Percentiles rank a stretch among this genome's conserved stretches.
phyloP scores from a whole-genome alignment of 1,284 basidiomycete species.

The Fomes fomentarius region DNA sequence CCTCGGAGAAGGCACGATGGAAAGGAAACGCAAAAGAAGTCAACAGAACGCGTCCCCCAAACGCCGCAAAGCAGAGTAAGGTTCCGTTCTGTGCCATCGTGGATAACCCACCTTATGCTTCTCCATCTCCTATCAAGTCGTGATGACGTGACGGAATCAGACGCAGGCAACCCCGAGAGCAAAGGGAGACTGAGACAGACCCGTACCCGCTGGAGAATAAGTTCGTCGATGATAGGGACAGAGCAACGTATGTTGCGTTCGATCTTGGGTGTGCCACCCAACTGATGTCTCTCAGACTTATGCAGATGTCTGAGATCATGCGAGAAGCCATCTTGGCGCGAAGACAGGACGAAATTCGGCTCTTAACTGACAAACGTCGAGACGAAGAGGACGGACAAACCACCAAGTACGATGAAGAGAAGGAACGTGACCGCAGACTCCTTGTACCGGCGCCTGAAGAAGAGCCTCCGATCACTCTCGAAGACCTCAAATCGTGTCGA shows the following conservation, averaged over 20 bases:
- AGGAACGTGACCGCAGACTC: conserved; percentile 63
- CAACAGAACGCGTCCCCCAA: conserved; percentile 39
- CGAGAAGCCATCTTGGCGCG: conserved; percentile 85
- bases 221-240: conserved; percentile 84
- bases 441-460: conserved; percentile 46
- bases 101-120: conserved; percentile 5
- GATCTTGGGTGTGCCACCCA: not conserved
- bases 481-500: conserved; percentile 60
- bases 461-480: conserved; percentile 56
- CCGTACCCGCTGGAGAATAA: conserved; percentile 92
- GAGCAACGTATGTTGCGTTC: conserved; percentile 64
- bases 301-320: conserved; percentile 84
- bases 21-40: conserved; percentile 51
- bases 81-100: not conserved
- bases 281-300: conserved; percentile 71
- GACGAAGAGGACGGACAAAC: conserved; percentile 78
- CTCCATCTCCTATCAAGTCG: conserved; percentile 7
- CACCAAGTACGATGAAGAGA: conserved; percentile 66
- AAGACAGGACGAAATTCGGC: conserved; percentile 82
- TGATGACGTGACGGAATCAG: conserved; percentile 32
- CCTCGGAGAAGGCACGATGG: conserved; percentile 64
- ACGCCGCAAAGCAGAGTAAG: conserved; percentile 56
- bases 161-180: conserved; percentile 59
- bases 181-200: conserved; percentile 57
- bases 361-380: conserved; percentile 72